Conservation (phyloP, 345 rosid genomes). For the Eucalyptus tenuipes region DNA sequence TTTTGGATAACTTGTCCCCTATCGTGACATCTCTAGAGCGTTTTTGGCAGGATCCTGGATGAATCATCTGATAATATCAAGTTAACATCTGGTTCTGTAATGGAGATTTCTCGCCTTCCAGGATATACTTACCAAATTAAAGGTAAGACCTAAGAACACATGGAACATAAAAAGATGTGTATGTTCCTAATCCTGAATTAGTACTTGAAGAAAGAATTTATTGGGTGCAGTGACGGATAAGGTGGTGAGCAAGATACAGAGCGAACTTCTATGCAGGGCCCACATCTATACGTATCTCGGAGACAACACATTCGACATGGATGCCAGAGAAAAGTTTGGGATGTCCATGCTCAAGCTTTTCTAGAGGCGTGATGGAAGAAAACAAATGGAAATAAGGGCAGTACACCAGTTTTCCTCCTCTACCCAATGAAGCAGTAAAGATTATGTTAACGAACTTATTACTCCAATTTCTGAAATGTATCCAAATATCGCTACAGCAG, state of each 20-base stretch:
- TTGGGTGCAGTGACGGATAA: conserved; percentile 23
- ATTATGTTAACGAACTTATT: background rate
- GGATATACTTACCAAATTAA: conserved; percentile 22
- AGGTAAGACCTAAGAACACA: conserved; percentile 1
- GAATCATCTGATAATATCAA: conserved; percentile 25
- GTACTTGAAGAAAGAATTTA: background rate
- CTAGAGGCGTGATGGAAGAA: background rate
- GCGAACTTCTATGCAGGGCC: conserved; percentile 48
- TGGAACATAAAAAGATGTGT: background rate
- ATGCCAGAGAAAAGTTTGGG: conserved; percentile 35
- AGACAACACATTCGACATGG: conserved; percentile 33
- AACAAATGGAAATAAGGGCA: background rate
- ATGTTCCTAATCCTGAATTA: background rate
- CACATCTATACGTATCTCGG: conserved; percentile 31
- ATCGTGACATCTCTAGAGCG: background rate
- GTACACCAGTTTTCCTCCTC: background rate
- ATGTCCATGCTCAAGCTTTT: conserved; percentile 31
- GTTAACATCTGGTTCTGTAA: conserved; percentile 29
- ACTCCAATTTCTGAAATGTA: background rate
- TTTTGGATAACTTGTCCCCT: background rate
- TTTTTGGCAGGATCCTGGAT: conserved; percentile 24
- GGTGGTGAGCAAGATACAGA: conserved; percentile 28
- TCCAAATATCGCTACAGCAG: background rate
- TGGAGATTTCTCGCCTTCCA: conserved; percentile 32
- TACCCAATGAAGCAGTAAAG: background rate